These are phyloP conservation scores for Trichosporon sp. DNA, from an alignment of 1,284 basidiomycete species.

Conservation along the genomic window DNA sequence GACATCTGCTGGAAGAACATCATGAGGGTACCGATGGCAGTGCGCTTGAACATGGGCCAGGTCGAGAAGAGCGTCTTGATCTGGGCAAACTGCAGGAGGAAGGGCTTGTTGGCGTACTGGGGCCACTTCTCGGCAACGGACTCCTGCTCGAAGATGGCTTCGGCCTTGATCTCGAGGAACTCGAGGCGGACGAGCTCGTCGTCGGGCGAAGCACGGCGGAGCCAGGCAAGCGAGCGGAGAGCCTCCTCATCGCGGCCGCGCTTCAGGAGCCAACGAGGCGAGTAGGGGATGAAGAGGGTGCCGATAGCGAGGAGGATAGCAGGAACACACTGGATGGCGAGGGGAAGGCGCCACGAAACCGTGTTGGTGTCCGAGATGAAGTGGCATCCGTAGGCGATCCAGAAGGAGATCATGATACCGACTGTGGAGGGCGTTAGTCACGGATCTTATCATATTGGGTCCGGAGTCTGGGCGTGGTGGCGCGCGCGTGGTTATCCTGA, in stretches of 20 bases:
- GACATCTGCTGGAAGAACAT: conserved; percentile 54
- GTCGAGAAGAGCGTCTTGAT: conserved; percentile 30
- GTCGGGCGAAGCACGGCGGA: conserved; percentile 63
- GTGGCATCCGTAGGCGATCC: conserved; percentile 71
- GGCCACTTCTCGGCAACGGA: conserved; percentile 29
- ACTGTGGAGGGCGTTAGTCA: conserved; percentile 20
- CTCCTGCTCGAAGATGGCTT: conserved; percentile 62
- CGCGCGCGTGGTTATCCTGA: conserved; percentile 11
- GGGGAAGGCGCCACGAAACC: conserved; percentile 75
- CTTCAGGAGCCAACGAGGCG: conserved; percentile 64
- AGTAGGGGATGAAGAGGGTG: conserved; percentile 59
- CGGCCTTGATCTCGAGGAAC: conserved; percentile 75
- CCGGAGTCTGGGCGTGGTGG: not conserved
- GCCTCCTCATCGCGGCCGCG: conserved; percentile 72
- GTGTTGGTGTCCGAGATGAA: conserved; percentile 59
- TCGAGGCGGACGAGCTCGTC: conserved; percentile 72
- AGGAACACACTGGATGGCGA: conserved; percentile 74
- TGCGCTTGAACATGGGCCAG: conserved; percentile 41
- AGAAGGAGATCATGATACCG: conserved; percentile 64
- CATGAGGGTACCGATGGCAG: conserved; percentile 52
- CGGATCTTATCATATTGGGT: conserved; percentile 7
- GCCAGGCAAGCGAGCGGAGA: conserved; percentile 64
- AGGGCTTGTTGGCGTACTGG: conserved; percentile 25
- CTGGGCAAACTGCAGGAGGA: conserved; percentile 31
- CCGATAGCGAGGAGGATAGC: conserved; percentile 53